Percentiles rank a stretch among this genome's conserved stretches.
These are phyloP conservation scores for Pichiaceae sp. DNA, from an alignment of 1,139 yeast genomes.

Conservation along the genomic window DNA sequence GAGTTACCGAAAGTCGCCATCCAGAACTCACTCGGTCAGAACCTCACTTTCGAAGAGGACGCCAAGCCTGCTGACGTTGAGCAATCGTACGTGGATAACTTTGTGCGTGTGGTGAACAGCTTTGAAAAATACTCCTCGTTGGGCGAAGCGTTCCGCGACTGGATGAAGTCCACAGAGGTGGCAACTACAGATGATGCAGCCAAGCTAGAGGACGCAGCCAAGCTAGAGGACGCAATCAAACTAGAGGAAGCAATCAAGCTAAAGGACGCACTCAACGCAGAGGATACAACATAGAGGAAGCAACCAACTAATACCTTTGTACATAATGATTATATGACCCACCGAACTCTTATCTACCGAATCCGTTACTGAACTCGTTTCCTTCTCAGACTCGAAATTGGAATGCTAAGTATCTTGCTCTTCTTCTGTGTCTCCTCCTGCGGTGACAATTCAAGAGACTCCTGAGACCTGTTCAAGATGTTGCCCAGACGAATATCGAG, in stretches of 20 bases:
- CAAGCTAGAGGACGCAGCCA: too few species aligned
- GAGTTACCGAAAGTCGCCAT: slow-evolving; percentile 7
- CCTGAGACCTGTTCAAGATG: slow-evolving; percentile 17
- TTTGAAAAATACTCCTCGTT: slow-evolving; percentile 24
- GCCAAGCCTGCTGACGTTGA: slow-evolving; percentile 12
- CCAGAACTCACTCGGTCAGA: slow-evolving; percentile 19
- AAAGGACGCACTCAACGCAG: too few species aligned
- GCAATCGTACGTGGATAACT: slow-evolving; percentile 21
- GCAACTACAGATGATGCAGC: not conserved
- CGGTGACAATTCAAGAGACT: slow-evolving; percentile 6
- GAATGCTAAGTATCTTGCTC: slow-evolving; percentile 21
- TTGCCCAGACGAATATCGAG: slow-evolving; percentile 20
- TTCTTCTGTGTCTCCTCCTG: slow-evolving; percentile 6
- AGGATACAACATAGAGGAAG: too few species aligned
- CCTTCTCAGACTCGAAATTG: slow-evolving; percentile 21
- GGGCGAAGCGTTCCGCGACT: slow-evolving; percentile 26
- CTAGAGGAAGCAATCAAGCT: too few species aligned
- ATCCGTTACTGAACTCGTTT: slow-evolving; percentile 6
- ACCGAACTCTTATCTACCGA: not conserved
- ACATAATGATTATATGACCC: not conserved
- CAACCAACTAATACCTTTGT: not conserved
- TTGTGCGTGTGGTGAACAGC: slow-evolving; percentile 23
- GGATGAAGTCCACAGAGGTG: slow-evolving; percentile 14
- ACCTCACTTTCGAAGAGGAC: slow-evolving; percentile 19
- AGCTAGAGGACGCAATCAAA: too few species aligned